Evolutionary conservation across 2,329 filamentous ascomycete species (phyloP).

Genomic region (Myriosclerotinia curreyana): DNA sequence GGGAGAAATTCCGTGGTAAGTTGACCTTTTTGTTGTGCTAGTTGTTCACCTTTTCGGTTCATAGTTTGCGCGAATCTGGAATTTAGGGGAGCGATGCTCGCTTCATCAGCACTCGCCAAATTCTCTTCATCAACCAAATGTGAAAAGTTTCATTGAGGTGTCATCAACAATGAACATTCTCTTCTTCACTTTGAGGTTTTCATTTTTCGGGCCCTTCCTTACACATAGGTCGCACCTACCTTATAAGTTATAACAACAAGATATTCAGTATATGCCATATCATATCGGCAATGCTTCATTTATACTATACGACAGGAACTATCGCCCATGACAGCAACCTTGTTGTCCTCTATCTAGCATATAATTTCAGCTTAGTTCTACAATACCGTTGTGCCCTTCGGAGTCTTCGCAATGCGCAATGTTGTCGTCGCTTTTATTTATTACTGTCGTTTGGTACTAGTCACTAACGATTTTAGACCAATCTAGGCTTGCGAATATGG

Average conservation of each 20-base stretch:
- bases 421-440: neutral
- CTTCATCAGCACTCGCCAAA: slow-evolving; percentile 14
- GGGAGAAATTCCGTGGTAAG: slow-evolving; percentile 4
- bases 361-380: neutral
- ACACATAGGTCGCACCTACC: neutral
- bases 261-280: neutral
- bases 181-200: neutral
- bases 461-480: neutral
- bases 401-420: neutral
- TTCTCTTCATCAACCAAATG: slow-evolving; percentile 7
- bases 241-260: neutral
- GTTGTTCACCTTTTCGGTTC: slow-evolving; percentile 10
- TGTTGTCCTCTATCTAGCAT: neutral
- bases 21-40: slow-evolving; percentile 4
- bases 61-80: neutral
- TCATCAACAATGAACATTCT: neutral
- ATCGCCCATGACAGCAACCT: neutral
- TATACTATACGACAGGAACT: neutral
- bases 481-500: neutral
- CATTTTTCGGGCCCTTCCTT: neutral
- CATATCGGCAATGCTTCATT: neutral
- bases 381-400: too few relatives aligned
- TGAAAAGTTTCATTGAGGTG: neutral
- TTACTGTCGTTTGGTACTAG: neutral
- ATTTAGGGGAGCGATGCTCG: neutral